Conservation (phyloP, 176 grass and related monocot species). For the Calamus simplicifolius region DNA sequence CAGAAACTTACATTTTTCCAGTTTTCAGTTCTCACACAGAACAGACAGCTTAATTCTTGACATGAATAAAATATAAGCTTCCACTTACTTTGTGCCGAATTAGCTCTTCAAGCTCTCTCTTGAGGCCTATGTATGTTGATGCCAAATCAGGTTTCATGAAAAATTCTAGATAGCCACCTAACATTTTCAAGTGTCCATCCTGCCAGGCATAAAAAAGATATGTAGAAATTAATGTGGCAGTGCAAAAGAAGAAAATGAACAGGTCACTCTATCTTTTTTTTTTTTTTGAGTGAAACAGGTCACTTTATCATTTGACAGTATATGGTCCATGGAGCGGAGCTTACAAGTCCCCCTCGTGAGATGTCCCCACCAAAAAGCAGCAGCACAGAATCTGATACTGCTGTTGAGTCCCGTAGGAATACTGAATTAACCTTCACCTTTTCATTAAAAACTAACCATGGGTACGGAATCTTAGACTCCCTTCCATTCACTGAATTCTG, state of each 20-base stretch:
- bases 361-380: conserved; percentile 83
- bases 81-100: conserved; percentile 65
- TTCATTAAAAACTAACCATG: conserved; percentile 98
- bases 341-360: conserved; percentile 67
- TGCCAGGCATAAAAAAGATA: conserved; percentile 23
- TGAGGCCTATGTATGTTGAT: conserved; percentile 73
- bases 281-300: no score
- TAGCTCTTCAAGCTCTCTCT: conserved; percentile 73
- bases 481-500: conserved; percentile 98
- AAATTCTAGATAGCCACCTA: conserved; percentile 93
- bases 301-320: no score
- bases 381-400: conserved; percentile 78
- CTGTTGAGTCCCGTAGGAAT: conserved; percentile 92
- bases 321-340: conserved; percentile 8
- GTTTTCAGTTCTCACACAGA: no score
- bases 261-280: no score
- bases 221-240: neutral
- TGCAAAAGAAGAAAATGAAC: no score
- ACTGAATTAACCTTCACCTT: conserved; percentile 98
- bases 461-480: conserved; percentile 82
- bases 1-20: no score
- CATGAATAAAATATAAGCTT: conserved; percentile 3
- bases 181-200: conserved; percentile 98
- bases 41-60: no score
- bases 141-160: conserved; percentile 90